Percentiles rank a stretch among this genome's conserved stretches.
These are phyloP conservation scores for Bacidia gigantensis DNA, from an alignment of 495 filamentous ascomycete species.

Conservation along the genomic window DNA sequence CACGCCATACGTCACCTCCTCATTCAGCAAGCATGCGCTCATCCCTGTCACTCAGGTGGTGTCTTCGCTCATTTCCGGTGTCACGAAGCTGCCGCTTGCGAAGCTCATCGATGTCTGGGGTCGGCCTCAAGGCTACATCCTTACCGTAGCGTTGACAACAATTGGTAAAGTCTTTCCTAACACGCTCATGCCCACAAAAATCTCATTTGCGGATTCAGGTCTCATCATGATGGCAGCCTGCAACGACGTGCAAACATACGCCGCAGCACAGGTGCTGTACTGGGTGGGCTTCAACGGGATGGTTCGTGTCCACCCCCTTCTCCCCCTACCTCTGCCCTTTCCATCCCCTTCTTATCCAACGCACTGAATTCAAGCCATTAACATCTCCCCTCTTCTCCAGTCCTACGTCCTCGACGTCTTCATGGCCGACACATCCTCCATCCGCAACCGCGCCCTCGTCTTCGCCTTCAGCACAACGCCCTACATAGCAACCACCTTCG, in stretches of 20 bases:
- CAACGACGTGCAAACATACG: slow-evolving; percentile 31
- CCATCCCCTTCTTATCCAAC: neutral
- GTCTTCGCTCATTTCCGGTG: slow-evolving; percentile 43
- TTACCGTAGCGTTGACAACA: slow-evolving; percentile 26
- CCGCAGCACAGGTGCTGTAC: slow-evolving; percentile 41
- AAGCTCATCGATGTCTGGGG: slow-evolving; percentile 57
- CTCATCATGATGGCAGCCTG: slow-evolving; percentile 36
- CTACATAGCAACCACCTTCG: slow-evolving; percentile 45
- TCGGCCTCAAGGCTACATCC: slow-evolving; percentile 35
- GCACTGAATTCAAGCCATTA: no score
- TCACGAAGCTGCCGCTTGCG: slow-evolving; percentile 46
- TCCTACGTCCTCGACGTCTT: slow-evolving; percentile 44
- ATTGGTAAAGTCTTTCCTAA: no score
- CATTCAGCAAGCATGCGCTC: slow-evolving; percentile 23
- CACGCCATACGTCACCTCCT: slow-evolving; percentile 22
- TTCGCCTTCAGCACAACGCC: slow-evolving; percentile 50
- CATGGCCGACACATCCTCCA: slow-evolving; percentile 50
- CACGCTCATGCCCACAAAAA: no score
- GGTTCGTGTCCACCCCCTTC: neutral
- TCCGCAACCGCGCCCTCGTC: slow-evolving; percentile 49
- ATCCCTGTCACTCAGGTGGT: slow-evolving; percentile 27
- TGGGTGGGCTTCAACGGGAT: slow-evolving; percentile 45
- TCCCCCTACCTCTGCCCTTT: neutral
- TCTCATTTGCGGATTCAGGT: no score
- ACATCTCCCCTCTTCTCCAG: neutral